A percentile compares a stretch with the other conserved stretches of the same genome.
Conservation (phyloP, 2,329 filamentous ascomycete genomes). For the Pseudogymnoascus sp. region DNA sequence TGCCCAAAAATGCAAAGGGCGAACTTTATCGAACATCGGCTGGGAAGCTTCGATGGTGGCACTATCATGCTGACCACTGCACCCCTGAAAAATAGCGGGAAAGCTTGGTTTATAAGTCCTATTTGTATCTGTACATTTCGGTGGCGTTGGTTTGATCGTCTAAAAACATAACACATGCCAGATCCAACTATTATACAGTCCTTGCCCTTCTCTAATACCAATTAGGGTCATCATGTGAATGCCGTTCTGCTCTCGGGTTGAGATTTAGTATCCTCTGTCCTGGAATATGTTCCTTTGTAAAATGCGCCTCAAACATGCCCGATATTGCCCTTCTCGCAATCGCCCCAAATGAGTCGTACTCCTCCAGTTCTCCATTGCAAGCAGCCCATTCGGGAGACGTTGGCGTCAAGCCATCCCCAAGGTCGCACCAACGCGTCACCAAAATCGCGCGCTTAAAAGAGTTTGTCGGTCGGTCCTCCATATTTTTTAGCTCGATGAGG, state of each 20-base stretch:
- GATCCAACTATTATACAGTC: background rate
- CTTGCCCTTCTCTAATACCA: conserved; percentile 43
- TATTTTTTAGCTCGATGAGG: conserved; percentile 50
- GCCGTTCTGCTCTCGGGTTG: conserved; percentile 47
- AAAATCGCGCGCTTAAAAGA: conserved; percentile 52
- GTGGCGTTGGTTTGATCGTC: background rate
- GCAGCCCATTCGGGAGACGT: conserved; percentile 47
- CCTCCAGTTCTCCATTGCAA: conserved; percentile 36
- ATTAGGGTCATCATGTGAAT: conserved; percentile 45
- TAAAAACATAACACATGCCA: background rate
- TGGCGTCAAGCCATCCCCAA: conserved; percentile 47
- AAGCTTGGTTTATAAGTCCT: background rate
- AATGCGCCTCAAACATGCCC: conserved; percentile 50
- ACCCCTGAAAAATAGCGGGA: background rate
- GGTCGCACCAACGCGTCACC: conserved; percentile 53
- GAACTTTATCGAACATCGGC: background rate
- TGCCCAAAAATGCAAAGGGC: background rate
- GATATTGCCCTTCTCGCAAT: conserved; percentile 48
- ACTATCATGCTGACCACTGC: background rate
- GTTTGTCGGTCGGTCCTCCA: conserved; percentile 42
- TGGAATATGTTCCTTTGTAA: conserved; percentile 45
- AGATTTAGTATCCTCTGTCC: conserved; percentile 49
- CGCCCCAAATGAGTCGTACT: conserved; percentile 46
- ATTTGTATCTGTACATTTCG: background rate
- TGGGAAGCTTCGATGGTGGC: background rate